Conservation (phyloP, 2,329 filamentous ascomycete species). For the Cladophialophora exuberans region DNA sequence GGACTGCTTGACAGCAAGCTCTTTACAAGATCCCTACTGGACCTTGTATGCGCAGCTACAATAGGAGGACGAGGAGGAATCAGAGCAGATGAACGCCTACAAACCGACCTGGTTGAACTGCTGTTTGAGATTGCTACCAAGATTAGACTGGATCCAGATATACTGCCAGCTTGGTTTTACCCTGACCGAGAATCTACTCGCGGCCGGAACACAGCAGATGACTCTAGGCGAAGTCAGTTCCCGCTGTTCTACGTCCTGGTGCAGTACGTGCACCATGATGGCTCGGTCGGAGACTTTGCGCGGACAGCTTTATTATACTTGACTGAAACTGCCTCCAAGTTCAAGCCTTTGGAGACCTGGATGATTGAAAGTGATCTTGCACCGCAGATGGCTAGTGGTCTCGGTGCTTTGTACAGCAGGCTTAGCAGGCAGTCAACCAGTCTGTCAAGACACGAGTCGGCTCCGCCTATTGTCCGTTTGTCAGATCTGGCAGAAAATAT, state of each 20-base stretch:
- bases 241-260: slow-evolving; percentile 94
- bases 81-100: slow-evolving; percentile 71
- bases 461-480: slow-evolving; percentile 82
- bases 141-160: slow-evolving; percentile 84
- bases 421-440: slow-evolving; percentile 75
- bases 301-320: slow-evolving; percentile 92
- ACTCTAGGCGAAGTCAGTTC: slow-evolving; percentile 88
- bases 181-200: slow-evolving; percentile 51
- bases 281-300: slow-evolving; percentile 92
- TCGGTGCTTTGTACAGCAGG: slow-evolving; percentile 77
- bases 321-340: slow-evolving; percentile 87
- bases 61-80: slow-evolving; percentile 72
- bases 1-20: slow-evolving; percentile 84
- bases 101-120: slow-evolving; percentile 86
- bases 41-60: slow-evolving; percentile 69
- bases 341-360: slow-evolving; percentile 85
- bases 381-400: slow-evolving; percentile 92
- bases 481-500: slow-evolving; percentile 83
- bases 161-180: slow-evolving; percentile 90
- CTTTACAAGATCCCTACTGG: slow-evolving; percentile 86
- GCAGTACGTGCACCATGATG: slow-evolving; percentile 95
- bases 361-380: slow-evolving; percentile 95
- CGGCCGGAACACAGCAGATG: slow-evolving; percentile 62
- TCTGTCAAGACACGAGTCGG: slow-evolving; percentile 66
- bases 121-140: slow-evolving; percentile 97